Percentiles rank a stretch among this genome's conserved stretches.
Evolutionary conservation across 495 filamentous ascomycete genomes (phyloP).

Genomic region (Neurospora hispaniola): DNA sequence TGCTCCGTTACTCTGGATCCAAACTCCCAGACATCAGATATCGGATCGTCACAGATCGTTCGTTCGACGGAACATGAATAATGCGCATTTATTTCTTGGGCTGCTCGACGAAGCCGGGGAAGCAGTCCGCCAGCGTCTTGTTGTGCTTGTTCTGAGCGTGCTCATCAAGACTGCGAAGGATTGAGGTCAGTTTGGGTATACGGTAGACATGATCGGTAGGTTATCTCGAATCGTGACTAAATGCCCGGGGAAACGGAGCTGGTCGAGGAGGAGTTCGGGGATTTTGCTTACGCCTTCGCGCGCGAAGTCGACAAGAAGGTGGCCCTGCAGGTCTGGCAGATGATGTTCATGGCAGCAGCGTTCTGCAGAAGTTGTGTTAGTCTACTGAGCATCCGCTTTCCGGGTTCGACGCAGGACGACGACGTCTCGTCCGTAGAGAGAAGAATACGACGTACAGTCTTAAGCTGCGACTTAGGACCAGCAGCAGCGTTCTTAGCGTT

Average conservation of each 20-base stretch:
- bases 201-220: background rate
- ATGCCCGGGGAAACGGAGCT: background rate
- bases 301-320: constrained; percentile 48
- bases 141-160: constrained; percentile 47
- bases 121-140: constrained; percentile 42
- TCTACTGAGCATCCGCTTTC: background rate
- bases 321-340: constrained; percentile 45
- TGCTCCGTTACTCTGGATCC: background rate
- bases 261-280: constrained; percentile 1
- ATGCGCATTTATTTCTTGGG: background rate
- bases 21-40: background rate
- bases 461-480: constrained; percentile 47
- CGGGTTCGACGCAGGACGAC: background rate
- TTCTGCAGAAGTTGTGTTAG: constrained; percentile 26
- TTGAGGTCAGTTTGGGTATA: constrained; percentile 3
- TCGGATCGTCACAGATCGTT: background rate
- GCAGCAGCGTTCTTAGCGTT: constrained; percentile 37
- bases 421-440: background rate
- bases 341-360: constrained; percentile 42
- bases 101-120: constrained; percentile 31
- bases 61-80: background rate
- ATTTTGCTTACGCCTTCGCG: constrained; percentile 34
- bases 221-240: background rate
- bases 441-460: constrained; percentile 28
- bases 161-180: constrained; percentile 30